Base-by-base conservation (phyloP, 345 rosid genomes). In the Populus davidiana region DNA sequence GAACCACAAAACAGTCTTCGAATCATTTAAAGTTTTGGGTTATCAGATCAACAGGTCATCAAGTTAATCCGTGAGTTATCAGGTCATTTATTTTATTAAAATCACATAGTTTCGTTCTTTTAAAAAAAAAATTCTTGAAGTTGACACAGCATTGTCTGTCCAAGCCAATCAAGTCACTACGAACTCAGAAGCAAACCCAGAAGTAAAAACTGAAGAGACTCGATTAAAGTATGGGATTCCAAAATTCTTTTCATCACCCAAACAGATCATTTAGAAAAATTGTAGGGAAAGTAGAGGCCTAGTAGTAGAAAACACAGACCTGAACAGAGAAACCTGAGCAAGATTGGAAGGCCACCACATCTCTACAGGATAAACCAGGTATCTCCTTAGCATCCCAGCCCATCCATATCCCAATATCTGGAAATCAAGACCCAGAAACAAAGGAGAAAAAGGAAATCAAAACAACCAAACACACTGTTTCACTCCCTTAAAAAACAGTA, bases 311-410 rank as follows among this genome's bases (percentile, higher is more conserved):
- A 67, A 78, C 39, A 77, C 82, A 38, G n/a, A 93, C 99, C 99
- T 91, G 81, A 96, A 96, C 17, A 96, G 88, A 77, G 99, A 94
- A 81, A 96, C 99, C 83, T 96, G 99, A 78, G 99, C 99, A 72
- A 96, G 95, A 73, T 94, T 96, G 3, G 99, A 72, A 59, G 99
- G 99, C 99, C 99, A 96, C 99, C 99, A 96, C 99, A 96, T 96
- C 79, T 96, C 98, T 11, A 86, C 95, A 39, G 99, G 99, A 85
- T 96, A 93, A 74, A 96, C 99, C 78, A 96, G 75, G 83, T 92
- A 96, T 90, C 89, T 92, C 89, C 97, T 90, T 20, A 96, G 83
- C 89, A 96, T 89, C 52, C 99, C 99, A 79, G 99, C 99, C 99
- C 99, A 96, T 35, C 99, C 99, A 78, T 96, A 96, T 5, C 99